phyloP scores from a whole-genome alignment of 2,329 filamentous ascomycete species.

The Lasiodiplodia sp. region DNA sequence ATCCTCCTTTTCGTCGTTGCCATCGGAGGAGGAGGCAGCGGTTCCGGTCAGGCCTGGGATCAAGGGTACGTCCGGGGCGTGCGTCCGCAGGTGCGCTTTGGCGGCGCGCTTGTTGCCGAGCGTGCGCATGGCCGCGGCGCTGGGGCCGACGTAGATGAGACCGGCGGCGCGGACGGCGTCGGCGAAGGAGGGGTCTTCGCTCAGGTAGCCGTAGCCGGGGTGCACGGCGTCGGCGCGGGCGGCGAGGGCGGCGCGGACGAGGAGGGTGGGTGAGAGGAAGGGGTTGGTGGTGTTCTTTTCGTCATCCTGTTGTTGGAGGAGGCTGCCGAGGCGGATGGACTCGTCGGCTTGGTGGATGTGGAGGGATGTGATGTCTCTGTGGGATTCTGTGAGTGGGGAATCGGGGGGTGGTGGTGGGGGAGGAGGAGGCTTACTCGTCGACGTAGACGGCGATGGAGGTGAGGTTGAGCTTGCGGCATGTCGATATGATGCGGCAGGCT shows the following conservation, averaged over 20 bases:
- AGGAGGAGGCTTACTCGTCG: conserved; percentile 52
- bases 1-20: conserved; percentile 44
- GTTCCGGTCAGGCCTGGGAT: conserved; percentile 62
- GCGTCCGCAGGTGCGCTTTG: conserved; percentile 56
- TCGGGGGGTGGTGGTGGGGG: conserved; percentile 60
- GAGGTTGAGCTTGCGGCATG: conserved; percentile 58
- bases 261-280: conserved; percentile 62
- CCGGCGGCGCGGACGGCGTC: conserved; percentile 60
- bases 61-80: conserved; percentile 60
- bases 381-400: background rate
- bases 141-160: conserved; percentile 67
- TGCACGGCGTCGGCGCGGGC: conserved; percentile 64
- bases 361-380: conserved; percentile 54
- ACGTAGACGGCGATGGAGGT: conserved; percentile 64
- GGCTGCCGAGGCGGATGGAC: conserved; percentile 45
- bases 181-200: conserved; percentile 70
- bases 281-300: conserved; percentile 44
- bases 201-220: conserved; percentile 72
- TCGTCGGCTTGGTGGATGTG: conserved; percentile 49
- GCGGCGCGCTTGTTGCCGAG: conserved; percentile 68
- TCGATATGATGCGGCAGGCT: conserved; percentile 59
- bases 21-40: conserved; percentile 38
- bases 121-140: conserved; percentile 58
- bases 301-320: conserved; percentile 44
- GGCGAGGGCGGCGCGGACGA: conserved; percentile 38